Percentiles rank a stretch among this genome's conserved stretches.
These are phyloP conservation scores for Chalciporus sp. DNA, from an alignment of 1,284 basidiomycete species.

Conservation along the genomic window DNA sequence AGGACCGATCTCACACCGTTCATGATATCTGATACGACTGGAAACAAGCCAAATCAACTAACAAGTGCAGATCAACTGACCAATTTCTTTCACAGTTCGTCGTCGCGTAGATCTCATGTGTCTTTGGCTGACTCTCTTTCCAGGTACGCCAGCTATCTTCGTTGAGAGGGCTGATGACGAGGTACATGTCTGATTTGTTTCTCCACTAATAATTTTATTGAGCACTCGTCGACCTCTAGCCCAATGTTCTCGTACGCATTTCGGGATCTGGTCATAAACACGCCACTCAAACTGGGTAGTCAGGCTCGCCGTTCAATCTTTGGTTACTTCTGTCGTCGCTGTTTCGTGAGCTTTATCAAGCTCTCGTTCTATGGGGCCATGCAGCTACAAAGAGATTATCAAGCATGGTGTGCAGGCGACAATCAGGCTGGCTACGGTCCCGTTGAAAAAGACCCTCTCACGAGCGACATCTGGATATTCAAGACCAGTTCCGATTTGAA, in stretches of 20 bases:
- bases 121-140: slow-evolving; percentile 7
- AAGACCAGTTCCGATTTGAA: slow-evolving; percentile 68
- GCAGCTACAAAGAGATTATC: slow-evolving; percentile 64
- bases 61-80: slow-evolving; percentile 58
- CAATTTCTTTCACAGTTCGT: slow-evolving; percentile 64
- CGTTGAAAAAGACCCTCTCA: slow-evolving; percentile 59
- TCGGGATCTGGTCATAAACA: not conserved
- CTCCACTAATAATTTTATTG: not conserved
- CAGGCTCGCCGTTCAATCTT: slow-evolving; percentile 70
- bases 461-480: slow-evolving; percentile 60
- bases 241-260: slow-evolving; percentile 32
- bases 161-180: slow-evolving; percentile 54
- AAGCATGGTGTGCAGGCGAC: slow-evolving; percentile 59
- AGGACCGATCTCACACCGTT: not conserved
- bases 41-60: slow-evolving; percentile 48
- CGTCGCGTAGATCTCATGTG: not conserved
- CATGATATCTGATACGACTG: slow-evolving; percentile 16
- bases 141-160: slow-evolving; percentile 56
- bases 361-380: slow-evolving; percentile 69
- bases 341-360: slow-evolving; percentile 71
- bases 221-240: slow-evolving; percentile 14
- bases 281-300: not conserved
- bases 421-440: slow-evolving; percentile 48
- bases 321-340: slow-evolving; percentile 77
- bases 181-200: slow-evolving; percentile 29